Conservation (phyloP, 345 rosid genomes). For the Salix udensis region DNA sequence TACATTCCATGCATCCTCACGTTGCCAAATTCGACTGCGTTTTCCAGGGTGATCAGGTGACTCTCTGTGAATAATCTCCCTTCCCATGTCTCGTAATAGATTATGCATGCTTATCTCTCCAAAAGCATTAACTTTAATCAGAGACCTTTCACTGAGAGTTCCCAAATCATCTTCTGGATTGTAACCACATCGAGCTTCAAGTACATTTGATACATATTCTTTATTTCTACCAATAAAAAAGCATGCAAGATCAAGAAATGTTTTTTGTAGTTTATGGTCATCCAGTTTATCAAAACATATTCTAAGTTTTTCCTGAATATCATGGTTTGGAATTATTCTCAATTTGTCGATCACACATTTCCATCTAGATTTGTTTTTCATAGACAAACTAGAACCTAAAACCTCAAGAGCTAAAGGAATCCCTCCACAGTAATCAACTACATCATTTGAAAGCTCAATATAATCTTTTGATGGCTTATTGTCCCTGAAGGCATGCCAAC, state of each 20-base stretch:
- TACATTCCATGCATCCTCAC: neutral
- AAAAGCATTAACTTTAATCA: too few species aligned
- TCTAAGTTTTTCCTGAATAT: neutral
- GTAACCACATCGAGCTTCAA: neutral
- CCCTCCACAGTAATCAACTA: neutral
- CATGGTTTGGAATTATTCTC: neutral
- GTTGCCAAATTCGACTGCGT: neutral
- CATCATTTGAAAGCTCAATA: neutral
- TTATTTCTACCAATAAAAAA: neutral
- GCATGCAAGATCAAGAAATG: neutral
- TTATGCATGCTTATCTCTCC: too few species aligned
- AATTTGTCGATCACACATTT: neutral
- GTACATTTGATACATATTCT: neutral
- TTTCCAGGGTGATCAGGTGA: neutral
- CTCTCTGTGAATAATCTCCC: too few species aligned
- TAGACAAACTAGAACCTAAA: constrained; percentile 5
- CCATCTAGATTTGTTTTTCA: neutral
- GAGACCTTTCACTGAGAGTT: neutral
- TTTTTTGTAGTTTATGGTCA: neutral
- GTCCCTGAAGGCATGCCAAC: constrained; percentile 10
- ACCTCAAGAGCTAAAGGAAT: constrained; percentile 16
- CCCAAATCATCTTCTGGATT: neutral
- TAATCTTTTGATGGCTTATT: neutral
- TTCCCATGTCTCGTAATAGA: too few species aligned
- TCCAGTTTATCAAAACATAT: neutral